These are phyloP conservation scores for Linum tenue DNA, from an alignment of 345 rosid species.

Conservation along the genomic window DNA sequence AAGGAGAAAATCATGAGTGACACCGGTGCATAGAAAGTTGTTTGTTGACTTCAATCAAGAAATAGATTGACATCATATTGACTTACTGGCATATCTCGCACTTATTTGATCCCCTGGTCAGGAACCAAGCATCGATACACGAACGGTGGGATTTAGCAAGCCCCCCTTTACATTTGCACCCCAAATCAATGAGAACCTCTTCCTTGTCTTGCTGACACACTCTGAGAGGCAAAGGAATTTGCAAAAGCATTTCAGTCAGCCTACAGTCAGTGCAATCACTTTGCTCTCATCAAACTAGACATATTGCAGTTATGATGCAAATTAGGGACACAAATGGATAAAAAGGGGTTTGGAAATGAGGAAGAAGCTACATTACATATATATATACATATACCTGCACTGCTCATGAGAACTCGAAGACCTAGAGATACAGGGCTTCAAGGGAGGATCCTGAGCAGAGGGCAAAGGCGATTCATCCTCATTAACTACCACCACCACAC, in stretches of 20 bases:
- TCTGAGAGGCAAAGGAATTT: constrained; percentile 25
- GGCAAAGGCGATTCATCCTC: constrained; percentile 31
- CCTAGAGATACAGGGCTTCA: constrained; percentile 46
- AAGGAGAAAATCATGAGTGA: background rate
- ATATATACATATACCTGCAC: constrained; percentile 42
- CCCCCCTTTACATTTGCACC: constrained; percentile 83
- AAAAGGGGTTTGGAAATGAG: background rate
- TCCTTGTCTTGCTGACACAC: constrained; percentile 89
- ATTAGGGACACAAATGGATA: background rate
- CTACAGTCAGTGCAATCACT: background rate
- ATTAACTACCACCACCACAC: constrained; percentile 32
- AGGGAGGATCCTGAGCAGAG: constrained; percentile 22
- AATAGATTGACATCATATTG: constrained; percentile 3
- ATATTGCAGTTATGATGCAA: background rate
- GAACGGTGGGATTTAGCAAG: constrained; percentile 70
- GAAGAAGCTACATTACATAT: background rate
- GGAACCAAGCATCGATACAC: constrained; percentile 85
- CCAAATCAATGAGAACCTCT: constrained; percentile 67
- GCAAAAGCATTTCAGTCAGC: constrained; percentile 3
- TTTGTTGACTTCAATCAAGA: background rate
- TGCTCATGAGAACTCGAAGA: constrained; percentile 55
- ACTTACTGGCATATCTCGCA: constrained; percentile 93
- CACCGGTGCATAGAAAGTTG: background rate
- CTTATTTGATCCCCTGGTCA: constrained; percentile 68
- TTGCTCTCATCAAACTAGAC: background rate